Evolutionary conservation across 78 protist genomes (phyloP).

Genomic region (Acrasis kona): DNA sequence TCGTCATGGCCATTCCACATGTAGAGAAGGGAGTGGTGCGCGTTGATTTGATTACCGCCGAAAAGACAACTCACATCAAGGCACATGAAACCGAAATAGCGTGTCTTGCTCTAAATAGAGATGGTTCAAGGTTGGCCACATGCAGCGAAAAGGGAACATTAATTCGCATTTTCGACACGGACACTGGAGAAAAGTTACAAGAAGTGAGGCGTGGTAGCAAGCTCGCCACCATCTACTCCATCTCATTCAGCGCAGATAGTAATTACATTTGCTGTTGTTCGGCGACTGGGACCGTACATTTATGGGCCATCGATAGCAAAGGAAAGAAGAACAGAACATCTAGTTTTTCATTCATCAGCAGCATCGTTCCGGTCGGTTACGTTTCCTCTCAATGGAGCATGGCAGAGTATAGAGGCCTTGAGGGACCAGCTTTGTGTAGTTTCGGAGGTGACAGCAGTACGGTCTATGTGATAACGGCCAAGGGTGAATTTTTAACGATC

Average conservation of each 20-base stretch:
- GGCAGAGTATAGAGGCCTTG: no score
- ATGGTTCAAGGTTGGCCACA: conserved; percentile 86
- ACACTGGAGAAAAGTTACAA: conserved; percentile 43
- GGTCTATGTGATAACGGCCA: no score
- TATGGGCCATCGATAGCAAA: conserved; percentile 56
- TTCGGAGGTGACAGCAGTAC: no score
- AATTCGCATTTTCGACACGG: conserved; percentile 80
- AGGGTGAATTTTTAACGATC: no score
- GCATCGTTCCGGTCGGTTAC: no score
- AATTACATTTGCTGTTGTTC: conserved; percentile 63
- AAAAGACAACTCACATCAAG: conserved; percentile 20
- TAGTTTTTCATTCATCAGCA: neutral
- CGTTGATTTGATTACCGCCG: conserved; percentile 11
- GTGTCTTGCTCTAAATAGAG: conserved; percentile 59
- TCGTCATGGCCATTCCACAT: conserved; percentile 19
- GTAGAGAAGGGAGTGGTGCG: conserved; percentile 2
- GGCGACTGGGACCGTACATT: conserved; percentile 85
- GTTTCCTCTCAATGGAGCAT: no score
- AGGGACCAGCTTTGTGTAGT: no score
- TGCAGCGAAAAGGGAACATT: conserved; percentile 90
- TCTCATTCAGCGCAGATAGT: conserved; percentile 59
- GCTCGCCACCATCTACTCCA: conserved; percentile 31
- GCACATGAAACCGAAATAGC: conserved; percentile 71
- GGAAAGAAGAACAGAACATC: neutral
- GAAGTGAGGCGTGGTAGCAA: conserved; percentile 87